Percentiles rank a stretch among this genome's conserved stretches.
Evolutionary conservation across 202 grass and related monocot species (phyloP).

Genomic region (Dendrocalamus latiflorus): DNA sequence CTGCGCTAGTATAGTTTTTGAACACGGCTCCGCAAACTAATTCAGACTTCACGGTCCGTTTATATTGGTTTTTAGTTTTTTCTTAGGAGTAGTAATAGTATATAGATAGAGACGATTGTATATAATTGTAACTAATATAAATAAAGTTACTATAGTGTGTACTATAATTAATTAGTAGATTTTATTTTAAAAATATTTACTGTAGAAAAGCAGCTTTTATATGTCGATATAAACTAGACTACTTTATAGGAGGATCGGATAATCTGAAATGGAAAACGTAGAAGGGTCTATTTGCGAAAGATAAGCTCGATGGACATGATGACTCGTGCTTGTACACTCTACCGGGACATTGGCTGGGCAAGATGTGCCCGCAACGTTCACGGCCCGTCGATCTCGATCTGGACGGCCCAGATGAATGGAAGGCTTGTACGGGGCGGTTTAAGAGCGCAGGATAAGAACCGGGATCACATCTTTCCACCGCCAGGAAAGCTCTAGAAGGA

Average conservation of each 20-base stretch:
- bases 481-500: slow-evolving; percentile 25
- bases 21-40: fast-evolving
- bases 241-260: too few relatives aligned
- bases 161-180: too few relatives aligned
- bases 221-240: too few relatives aligned
- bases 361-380: background rate
- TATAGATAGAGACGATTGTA: too few relatives aligned
- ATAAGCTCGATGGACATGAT: background rate
- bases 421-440: background rate
- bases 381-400: background rate
- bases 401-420: background rate
- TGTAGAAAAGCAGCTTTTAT: too few relatives aligned
- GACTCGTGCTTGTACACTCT: background rate
- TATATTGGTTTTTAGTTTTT: too few relatives aligned
- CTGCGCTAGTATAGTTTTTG: background rate
- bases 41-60: too few relatives aligned
- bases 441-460: background rate
- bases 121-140: too few relatives aligned
- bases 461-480: background rate
- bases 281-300: fast-evolving
- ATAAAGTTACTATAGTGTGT: too few relatives aligned
- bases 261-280: fast-evolving
- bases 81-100: too few relatives aligned
- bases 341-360: slow-evolving; percentile 3
- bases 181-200: too few relatives aligned